phyloP scores from a whole-genome alignment of 1,139 yeast species.

The Candida freyschussii region DNA sequence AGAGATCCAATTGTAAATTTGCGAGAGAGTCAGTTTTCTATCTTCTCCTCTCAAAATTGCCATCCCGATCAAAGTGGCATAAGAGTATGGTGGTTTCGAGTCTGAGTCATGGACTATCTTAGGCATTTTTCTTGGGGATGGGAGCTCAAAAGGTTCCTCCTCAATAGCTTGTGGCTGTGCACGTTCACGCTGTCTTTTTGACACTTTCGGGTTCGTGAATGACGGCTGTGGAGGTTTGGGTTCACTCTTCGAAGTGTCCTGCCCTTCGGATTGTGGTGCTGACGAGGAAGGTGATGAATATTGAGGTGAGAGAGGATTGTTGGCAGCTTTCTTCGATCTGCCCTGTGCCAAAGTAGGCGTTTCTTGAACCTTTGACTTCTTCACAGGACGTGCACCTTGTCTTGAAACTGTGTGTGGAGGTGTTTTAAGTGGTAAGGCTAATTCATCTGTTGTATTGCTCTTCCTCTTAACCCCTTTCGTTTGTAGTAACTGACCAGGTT shows the following conservation, averaged over 20 bases:
- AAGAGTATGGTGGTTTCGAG: conserved; percentile 85
- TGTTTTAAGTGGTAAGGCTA: conserved; percentile 20
- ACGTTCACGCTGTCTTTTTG: conserved; percentile 10
- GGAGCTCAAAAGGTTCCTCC: conserved; percentile 16
- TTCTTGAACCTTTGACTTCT: conserved; percentile 17
- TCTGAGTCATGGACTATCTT: conserved; percentile 22
- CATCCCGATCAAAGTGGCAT: conserved; percentile 92
- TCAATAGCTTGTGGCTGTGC: conserved; percentile 9
- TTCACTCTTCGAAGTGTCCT: conserved; percentile 4
- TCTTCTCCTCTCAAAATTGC: conserved; percentile 83
- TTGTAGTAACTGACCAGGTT: no score
- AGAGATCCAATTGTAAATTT: conserved; percentile 90
- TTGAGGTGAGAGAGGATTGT: conserved; percentile 24
- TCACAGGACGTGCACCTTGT: conserved; percentile 11
- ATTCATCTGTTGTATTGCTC: conserved; percentile 14
- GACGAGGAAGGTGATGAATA: conserved; percentile 21
- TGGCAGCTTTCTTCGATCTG: conserved; percentile 16
- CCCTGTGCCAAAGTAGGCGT: conserved; percentile 22
- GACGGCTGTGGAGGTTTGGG: conserved; percentile 26
- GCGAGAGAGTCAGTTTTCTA: conserved; percentile 78
- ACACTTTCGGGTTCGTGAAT: conserved; percentile 13
- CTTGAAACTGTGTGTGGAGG: conserved; percentile 27
- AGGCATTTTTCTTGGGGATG: conserved; percentile 25
- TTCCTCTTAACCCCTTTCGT: no score
- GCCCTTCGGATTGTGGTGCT: not conserved